Evolutionary conservation across 495 filamentous ascomycete genomes (phyloP).

Genomic region (Evansstolkia leycettana): DNA sequence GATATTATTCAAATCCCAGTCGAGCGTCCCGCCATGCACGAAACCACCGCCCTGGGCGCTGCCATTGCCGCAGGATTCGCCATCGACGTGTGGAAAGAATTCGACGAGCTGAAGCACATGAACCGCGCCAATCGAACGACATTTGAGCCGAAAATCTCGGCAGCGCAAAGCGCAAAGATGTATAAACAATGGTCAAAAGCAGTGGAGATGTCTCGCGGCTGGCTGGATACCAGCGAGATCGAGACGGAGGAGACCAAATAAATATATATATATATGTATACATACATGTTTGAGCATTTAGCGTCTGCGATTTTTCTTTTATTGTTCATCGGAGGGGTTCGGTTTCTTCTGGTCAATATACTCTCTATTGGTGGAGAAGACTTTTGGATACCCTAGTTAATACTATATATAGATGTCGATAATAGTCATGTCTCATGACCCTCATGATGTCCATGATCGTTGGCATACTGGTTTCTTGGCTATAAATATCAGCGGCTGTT

Average conservation of each 20-base stretch:
- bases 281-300: constrained; percentile 2
- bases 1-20: constrained; percentile 82
- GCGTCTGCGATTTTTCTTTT: neutral
- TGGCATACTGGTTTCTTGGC: too few relatives aligned
- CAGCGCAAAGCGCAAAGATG: constrained; percentile 49
- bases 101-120: constrained; percentile 68
- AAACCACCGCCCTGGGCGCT: constrained; percentile 88
- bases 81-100: constrained; percentile 66
- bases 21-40: constrained; percentile 80
- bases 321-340: too few relatives aligned
- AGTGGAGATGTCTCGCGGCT: constrained; percentile 83
- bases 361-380: constrained; percentile 6
- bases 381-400: constrained; percentile 8
- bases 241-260: constrained; percentile 22
- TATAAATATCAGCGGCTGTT: too few relatives aligned
- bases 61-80: constrained; percentile 90
- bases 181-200: constrained; percentile 76
- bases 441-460: too few relatives aligned
- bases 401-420: neutral
- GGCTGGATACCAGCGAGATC: constrained; percentile 44
- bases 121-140: constrained; percentile 62
- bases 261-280: constrained; percentile 3
- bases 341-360: too few relatives aligned
- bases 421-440: too few relatives aligned
- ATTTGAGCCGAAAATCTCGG: constrained; percentile 56